Percentiles rank a stretch among this genome's conserved stretches.
Conservation (phyloP, 2,329 filamentous ascomycete genomes). For the Ophiostoma quercus region DNA sequence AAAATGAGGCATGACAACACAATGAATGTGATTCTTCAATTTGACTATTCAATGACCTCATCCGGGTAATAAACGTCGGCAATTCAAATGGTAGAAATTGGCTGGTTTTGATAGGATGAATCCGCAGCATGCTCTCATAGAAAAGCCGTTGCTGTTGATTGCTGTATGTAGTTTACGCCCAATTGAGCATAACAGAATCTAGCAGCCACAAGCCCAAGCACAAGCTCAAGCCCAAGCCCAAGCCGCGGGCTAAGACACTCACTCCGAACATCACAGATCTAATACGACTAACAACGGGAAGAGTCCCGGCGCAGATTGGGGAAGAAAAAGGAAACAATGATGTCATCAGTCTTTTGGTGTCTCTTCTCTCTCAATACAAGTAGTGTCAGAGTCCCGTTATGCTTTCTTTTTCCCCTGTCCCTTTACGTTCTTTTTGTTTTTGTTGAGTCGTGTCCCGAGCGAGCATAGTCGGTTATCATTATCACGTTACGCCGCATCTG, state of each 20-base stretch:
- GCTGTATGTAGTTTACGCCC: too few relatives aligned
- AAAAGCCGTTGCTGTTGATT: neutral
- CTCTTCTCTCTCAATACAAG: neutral
- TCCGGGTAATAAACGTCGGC: neutral
- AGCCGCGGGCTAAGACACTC: neutral
- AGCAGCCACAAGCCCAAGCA: too few relatives aligned
- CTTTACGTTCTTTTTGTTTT: neutral
- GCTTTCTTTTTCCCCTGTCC: neutral
- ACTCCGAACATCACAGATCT: neutral
- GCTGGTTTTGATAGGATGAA: neutral
- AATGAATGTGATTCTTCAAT: neutral
- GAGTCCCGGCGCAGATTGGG: neutral
- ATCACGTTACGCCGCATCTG: neutral
- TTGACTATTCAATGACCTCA: neutral
- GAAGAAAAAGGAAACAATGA: slow-evolving; percentile 12
- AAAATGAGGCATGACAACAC: neutral
- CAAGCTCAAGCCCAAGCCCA: too few relatives aligned
- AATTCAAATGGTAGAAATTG: neutral
- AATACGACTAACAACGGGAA: neutral
- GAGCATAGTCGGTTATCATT: neutral
- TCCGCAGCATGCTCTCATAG: neutral
- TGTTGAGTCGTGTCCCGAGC: neutral
- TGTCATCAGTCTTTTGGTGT: neutral
- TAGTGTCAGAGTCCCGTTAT: neutral
- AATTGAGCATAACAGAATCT: too few relatives aligned